Percentiles rank a stretch among this genome's conserved stretches.
phyloP scores from a whole-genome alignment of 2,329 filamentous ascomycete genomes.

The Macrophomina phaseolina region DNA sequence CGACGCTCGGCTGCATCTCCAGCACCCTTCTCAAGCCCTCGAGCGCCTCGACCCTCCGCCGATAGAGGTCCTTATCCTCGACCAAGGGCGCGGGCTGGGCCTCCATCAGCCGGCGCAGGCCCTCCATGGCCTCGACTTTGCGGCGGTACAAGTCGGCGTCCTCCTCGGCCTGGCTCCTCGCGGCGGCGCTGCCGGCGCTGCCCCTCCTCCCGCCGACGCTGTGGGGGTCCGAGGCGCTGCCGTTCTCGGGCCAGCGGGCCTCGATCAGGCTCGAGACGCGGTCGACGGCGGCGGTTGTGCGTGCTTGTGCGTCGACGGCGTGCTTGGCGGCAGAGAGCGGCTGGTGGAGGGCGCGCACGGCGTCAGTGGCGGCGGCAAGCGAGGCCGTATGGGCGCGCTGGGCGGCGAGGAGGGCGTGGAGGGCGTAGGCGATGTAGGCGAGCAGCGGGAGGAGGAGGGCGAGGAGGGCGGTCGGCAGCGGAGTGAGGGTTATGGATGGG shows the following conservation, averaged over 20 bases:
- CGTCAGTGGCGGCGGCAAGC: constrained; percentile 33
- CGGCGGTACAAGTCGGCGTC: constrained; percentile 24
- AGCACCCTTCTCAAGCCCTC: constrained; percentile 26
- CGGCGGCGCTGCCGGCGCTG: not conserved
- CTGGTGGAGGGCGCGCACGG: constrained; percentile 24
- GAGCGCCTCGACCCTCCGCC: constrained; percentile 23
- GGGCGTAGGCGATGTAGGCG: constrained; percentile 10
- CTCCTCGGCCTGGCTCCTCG: not conserved
- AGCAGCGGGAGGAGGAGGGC: constrained; percentile 2
- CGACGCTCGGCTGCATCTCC: constrained; percentile 15
- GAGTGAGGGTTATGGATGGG: constrained; percentile 28
- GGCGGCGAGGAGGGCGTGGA: constrained; percentile 24
- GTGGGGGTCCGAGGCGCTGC: not conserved
- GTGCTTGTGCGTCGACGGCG: too few species aligned
- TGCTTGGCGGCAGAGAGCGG: not conserved
- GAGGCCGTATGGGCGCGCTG: constrained; percentile 26
- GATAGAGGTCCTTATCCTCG: constrained; percentile 22
- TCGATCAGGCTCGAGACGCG: not conserved
- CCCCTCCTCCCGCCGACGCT: not conserved
- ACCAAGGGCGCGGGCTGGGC: constrained; percentile 13
- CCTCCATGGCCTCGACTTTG: constrained; percentile 28
- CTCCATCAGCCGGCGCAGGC: constrained; percentile 15
- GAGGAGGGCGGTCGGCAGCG: not conserved
- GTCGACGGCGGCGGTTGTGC: not conserved
- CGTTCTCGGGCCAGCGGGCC: not conserved